These are phyloP conservation scores for Passiflora organensis DNA, from an alignment of 345 rosid genomes.

Conservation along the genomic window DNA sequence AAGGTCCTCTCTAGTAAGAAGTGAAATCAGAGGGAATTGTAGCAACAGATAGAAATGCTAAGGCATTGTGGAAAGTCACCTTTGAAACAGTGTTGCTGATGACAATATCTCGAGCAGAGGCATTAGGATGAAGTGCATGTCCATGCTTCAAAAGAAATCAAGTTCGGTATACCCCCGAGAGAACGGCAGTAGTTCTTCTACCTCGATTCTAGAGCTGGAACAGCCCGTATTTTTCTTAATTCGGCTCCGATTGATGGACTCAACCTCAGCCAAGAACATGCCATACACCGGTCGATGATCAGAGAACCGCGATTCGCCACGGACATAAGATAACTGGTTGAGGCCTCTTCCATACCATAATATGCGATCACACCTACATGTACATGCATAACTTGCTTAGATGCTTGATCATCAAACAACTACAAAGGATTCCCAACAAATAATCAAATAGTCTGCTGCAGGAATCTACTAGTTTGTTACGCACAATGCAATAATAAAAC, in stretches of 20 bases:
- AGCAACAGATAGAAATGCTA: conserved; percentile 2
- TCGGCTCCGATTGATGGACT: conserved; percentile 48
- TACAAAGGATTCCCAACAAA: not conserved
- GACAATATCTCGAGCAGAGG: conserved; percentile 3
- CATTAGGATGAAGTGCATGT: conserved; percentile 5
- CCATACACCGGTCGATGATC: conserved; percentile 97
- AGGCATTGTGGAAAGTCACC: conserved; percentile 13
- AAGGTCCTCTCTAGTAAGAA: too few relatives aligned
- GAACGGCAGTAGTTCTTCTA: conserved; percentile 73
- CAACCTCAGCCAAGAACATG: conserved; percentile 78
- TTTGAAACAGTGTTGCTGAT: not conserved
- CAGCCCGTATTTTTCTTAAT: conserved; percentile 68
- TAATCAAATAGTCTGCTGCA: not conserved
- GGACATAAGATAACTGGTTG: conserved; percentile 72
- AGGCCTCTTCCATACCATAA: conserved; percentile 95
- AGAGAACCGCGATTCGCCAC: conserved; percentile 98
- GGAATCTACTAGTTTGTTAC: too few relatives aligned
- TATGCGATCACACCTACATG: conserved; percentile 92
- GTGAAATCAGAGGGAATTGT: not conserved
- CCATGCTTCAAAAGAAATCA: conserved; percentile 37
- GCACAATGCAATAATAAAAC: too few relatives aligned
- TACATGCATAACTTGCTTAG: not conserved
- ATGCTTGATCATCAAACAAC: not conserved
- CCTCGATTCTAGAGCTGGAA: conserved; percentile 73
- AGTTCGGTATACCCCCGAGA: conserved; percentile 49